Conservation (phyloP, 192 early-diverging fungal genomes). For the Gorgonomyces haynaldii region DNA sequence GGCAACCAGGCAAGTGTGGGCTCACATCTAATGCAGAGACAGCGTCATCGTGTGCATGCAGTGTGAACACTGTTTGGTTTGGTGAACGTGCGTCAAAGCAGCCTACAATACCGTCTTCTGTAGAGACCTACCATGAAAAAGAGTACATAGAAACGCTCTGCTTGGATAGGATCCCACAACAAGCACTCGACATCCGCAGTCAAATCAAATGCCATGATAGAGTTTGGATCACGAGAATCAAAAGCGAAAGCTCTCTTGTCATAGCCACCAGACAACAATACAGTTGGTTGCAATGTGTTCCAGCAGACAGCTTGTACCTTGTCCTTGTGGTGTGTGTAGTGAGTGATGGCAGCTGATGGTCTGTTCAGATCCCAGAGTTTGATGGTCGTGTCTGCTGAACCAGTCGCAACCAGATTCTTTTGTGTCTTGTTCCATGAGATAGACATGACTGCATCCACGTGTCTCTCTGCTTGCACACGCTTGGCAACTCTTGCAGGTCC, state of each 20-base stretch:
- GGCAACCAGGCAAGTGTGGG: constrained; percentile 58
- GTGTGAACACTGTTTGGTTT: constrained; percentile 60
- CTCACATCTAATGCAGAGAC: constrained; percentile 81
- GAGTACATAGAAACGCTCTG: constrained; percentile 42
- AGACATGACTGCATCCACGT: constrained; percentile 91
- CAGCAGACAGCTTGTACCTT: constrained; percentile 89
- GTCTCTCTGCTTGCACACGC: constrained; percentile 51
- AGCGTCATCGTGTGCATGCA: constrained; percentile 88
- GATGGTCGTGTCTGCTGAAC: constrained; percentile 92
- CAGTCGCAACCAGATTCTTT: constrained; percentile 69
- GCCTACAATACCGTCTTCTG: constrained; percentile 83
- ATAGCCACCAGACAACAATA: constrained; percentile 83
- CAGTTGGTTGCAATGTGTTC: constrained; percentile 79
- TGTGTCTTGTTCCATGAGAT: constrained; percentile 85
- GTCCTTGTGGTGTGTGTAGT: constrained; percentile 74
- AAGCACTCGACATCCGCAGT: constrained; percentile 83
- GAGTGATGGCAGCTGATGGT: constrained; percentile 51
- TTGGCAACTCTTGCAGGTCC: constrained; percentile 14
- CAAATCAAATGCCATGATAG: constrained; percentile 56
- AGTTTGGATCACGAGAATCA: constrained; percentile 77
- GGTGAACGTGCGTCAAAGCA: constrained; percentile 71
- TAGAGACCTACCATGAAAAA: constrained; percentile 40
- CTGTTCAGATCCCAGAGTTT: constrained; percentile 93
- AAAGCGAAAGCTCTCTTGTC: constrained; percentile 79
- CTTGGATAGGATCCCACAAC: constrained; percentile 81